Percentiles rank a stretch among this genome's conserved stretches.
These are phyloP conservation scores for Alternaria dauci DNA, from an alignment of 2,329 filamentous ascomycete genomes.

Conservation along the genomic window DNA sequence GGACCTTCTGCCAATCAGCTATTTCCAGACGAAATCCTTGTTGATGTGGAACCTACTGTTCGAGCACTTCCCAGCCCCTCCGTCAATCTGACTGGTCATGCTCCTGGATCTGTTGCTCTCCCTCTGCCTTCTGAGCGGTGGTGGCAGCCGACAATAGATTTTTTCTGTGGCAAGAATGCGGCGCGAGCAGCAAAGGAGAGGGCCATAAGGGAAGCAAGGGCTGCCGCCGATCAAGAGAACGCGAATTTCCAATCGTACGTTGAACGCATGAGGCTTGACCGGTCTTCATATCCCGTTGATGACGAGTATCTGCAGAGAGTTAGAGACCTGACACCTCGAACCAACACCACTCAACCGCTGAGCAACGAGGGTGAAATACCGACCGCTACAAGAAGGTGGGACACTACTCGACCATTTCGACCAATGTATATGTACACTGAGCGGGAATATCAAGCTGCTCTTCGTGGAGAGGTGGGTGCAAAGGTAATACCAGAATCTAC, in stretches of 20 bases:
- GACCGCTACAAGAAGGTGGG: background rate
- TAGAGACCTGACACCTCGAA: background rate
- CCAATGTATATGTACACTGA: background rate
- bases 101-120: background rate
- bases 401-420: background rate
- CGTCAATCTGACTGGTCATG: background rate
- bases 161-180: background rate
- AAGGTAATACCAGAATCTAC: fast-evolving
- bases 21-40: background rate
- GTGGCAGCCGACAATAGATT: background rate
- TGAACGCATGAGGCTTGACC: background rate
- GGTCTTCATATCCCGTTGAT: background rate
- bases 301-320: background rate
- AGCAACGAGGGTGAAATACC: background rate
- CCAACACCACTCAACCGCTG: background rate
- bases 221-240: background rate
- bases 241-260: background rate
- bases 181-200: background rate
- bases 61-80: background rate
- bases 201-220: background rate
- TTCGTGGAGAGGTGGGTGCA: background rate
- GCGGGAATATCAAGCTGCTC: background rate
- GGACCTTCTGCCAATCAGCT: background rate
- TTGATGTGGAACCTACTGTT: background rate
- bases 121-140: background rate